Conservation (phyloP, 1,284 basidiomycete genomes). For the Termitomyces sp. region DNA sequence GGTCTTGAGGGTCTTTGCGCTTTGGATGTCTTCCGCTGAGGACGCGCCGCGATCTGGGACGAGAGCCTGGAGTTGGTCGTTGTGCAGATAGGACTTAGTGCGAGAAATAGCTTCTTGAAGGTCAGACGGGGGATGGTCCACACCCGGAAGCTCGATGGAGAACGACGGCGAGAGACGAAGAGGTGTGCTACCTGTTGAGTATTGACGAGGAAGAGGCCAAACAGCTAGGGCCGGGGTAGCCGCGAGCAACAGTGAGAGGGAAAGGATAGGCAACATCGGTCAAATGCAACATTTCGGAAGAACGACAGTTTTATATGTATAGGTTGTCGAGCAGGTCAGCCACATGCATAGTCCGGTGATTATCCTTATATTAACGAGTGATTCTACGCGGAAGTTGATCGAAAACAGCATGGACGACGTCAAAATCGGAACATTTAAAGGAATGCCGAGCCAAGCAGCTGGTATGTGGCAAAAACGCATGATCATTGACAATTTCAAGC, state of each 20-base stretch:
- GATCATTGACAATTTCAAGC: background rate
- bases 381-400: no score
- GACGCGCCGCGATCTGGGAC: conserved; percentile 44
- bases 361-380: no score
- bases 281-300: background rate
- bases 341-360: background rate
- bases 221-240: conserved; percentile 26
- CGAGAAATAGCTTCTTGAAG: conserved; percentile 45
- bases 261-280: conserved; percentile 14
- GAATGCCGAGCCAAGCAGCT: no score
- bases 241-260: conserved; percentile 16
- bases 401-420: no score
- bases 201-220: conserved; percentile 59
- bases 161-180: conserved; percentile 49
- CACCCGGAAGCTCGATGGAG: conserved; percentile 33
- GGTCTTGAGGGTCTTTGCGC: conserved; percentile 20
- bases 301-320: background rate
- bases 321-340: conserved; percentile 5
- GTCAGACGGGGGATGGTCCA: conserved; percentile 40
- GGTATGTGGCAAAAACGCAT: background rate
- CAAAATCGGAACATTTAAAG: no score
- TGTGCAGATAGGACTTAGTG: conserved; percentile 35
- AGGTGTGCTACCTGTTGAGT: conserved; percentile 44
- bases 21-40: conserved; percentile 26
- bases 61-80: conserved; percentile 45